Evolutionary conservation across 2,329 filamentous ascomycete species (phyloP), one percentile per base, ranked within the genome.

Genomic region (Fusarium denticulatum): DNA sequence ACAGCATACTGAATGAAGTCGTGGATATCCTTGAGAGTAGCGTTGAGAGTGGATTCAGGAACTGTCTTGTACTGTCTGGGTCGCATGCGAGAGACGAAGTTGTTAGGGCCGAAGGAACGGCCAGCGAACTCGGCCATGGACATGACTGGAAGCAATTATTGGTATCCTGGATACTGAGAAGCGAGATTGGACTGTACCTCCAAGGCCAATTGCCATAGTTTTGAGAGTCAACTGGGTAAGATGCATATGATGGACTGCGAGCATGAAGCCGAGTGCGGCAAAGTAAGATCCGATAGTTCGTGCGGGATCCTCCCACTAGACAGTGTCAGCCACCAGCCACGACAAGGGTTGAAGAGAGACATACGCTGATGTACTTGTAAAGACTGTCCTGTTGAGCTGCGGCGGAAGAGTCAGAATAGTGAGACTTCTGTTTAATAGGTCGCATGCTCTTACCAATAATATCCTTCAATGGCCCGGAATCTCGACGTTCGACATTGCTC

Each of bases 301-400:
- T 7, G 52, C 65, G 15, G 74, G 74, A 22, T 76, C 71, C 52
- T 76, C 73, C 74, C 74, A 76, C 74, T 76, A 8, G 2, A 50
- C 10, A 1, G 0, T 1, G 32, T 62, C 5, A 72, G 52, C 28
- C 39, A 49, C 20, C 6, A 11, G 7, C 20, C 22, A 20, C 18
- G 1, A 20, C 0, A 10, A 12, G 3, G 16, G 5, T 3, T 9
- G 5, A 16, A 10, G 4, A n/a, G 6, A 16, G 6, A 57, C 71
- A 7, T 66, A 76, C 74, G 7, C 73, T 76, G 61, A 76, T 72
- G 63, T 76, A 76, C 39, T 71, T 76, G 66, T 76, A 76, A 0
- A 76, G 73, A 10, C 74, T 76, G 39, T 76, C 73, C 30, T 76
- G 73, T 11, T 76, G 60, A 9, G 65, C 74, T 75, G 39, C 10